Evolutionary conservation across 2,329 filamentous ascomycete genomes (phyloP).

Genomic region (Cryphonectria carpinicola): DNA sequence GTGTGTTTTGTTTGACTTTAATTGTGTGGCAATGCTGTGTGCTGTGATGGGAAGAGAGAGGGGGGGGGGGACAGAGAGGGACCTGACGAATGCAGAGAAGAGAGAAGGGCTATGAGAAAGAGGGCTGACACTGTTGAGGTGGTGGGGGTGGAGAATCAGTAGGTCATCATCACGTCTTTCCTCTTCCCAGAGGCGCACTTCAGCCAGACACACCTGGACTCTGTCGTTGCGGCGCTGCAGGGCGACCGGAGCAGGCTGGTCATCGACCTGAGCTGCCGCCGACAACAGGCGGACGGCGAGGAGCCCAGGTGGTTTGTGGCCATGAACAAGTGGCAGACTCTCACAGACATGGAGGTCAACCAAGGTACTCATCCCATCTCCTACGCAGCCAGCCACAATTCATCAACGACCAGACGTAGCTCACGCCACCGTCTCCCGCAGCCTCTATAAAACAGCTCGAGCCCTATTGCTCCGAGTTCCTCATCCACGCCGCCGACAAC

Average conservation of each 20-base stretch:
- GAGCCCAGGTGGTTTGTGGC: slow-evolving; percentile 79
- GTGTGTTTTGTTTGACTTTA: not conserved
- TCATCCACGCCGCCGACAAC: slow-evolving; percentile 96
- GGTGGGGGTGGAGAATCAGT: slow-evolving; percentile 36
- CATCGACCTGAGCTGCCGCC: slow-evolving; percentile 90
- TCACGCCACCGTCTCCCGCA: slow-evolving; percentile 40
- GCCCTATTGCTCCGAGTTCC: slow-evolving; percentile 93
- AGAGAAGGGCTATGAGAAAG: not conserved
- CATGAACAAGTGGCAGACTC: slow-evolving; percentile 98
- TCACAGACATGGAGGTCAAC: slow-evolving; percentile 94
- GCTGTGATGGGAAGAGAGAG: not conserved
- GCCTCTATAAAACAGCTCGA: slow-evolving; percentile 81
- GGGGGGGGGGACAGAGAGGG: not conserved
- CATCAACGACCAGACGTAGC: not conserved
- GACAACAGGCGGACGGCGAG: slow-evolving; percentile 60
- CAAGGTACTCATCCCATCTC: slow-evolving; percentile 59
- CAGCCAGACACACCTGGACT: slow-evolving; percentile 74
- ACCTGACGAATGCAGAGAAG: too few species aligned
- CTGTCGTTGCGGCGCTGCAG: slow-evolving; percentile 72
- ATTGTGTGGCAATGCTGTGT: not conserved
- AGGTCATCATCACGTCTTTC: slow-evolving; percentile 97
- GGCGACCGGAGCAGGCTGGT: slow-evolving; percentile 82
- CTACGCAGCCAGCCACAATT: not conserved
- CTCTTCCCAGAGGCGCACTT: slow-evolving; percentile 87
- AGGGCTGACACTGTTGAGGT: slow-evolving; percentile 8